Base-by-base conservation (phyloP, 1,139 yeast species). In the Eremothecium gossypii region DNA sequence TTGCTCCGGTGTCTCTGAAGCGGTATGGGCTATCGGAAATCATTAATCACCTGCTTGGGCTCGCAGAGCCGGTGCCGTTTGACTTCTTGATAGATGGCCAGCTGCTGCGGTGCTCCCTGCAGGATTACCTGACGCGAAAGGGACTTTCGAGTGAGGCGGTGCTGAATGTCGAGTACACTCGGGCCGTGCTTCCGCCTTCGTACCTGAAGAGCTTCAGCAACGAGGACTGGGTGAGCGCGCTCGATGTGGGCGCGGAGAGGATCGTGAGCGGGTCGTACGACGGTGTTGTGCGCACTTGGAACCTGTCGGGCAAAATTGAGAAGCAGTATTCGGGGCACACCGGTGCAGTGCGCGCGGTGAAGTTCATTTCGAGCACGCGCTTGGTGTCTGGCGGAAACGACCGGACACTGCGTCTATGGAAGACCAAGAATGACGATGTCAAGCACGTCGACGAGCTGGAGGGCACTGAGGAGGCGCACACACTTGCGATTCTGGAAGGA, bases 151-250 rank as follows among this genome's bases (percentile, higher is more conserved):
- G 79, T 39, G 99, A 91, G 71, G 76, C 86, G 0, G 77, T 81
- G 44, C 64, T 91, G 47, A 79, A 79, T 30, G 68, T 91, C 44
- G 98, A 91, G 60, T 91, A 91, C 65, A 86, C 96, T 12, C 74
- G 95, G 52, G 89, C 96, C 1, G 84, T 89, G 36, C 73, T 89
- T 45, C 98, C 98, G 14, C 99, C 99, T 10, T 79, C 91, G 33
- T 89, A 78, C 58, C 70, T 87, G 50, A 87, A 95, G 8, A 81
- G 95, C 39, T 91, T 81, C 64, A 77, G 81, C 55, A 89, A 89
- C 58, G 96, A 89, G 50, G 99, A 91, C 65, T 91, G 99, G 99
- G 78, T 93, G 29, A 83, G 96, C 8, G 74, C 94, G 1, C 73
- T 89, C 36, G 68, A 63, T 47, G 58, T 60, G 30, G 51, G 58